Evolutionary conservation across 169 alveolate species (phyloP), one percentile per base, ranked within the genome.

Genomic region (Cryptosporidium meleagridis): DNA sequence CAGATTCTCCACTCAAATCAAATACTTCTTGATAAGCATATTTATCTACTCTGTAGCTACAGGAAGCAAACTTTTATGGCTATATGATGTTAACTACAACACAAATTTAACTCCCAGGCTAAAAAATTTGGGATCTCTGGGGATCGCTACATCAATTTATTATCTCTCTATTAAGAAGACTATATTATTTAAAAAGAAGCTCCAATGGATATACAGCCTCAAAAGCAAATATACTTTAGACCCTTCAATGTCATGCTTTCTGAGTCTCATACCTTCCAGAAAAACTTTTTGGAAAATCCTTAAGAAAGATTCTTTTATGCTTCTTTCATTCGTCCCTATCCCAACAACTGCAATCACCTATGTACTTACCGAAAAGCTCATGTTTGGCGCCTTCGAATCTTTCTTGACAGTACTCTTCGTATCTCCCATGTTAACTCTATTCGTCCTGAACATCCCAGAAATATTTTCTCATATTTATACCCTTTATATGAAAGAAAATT

Each of bases 321-420:
- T 80, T 8, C 55, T 80, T 35, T 35, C 87, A 1, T 80, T 80
- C 44, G 41, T 61, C 21, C 87, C 87, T 18, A 65, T 80, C 52
- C 45, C 75, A 1, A 58, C 87, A 1, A 21, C 68, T 48, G 87
- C 39, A 29, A 80, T 80, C 29, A 61, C 75, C 52, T 62, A 59
- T 44, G 51, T 80, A 21, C 67, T 61, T 23, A 39, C 87, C 18
- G 75, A 61, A 37, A 62, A 80, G 9, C 45, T 80, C 10, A 26
- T 80, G 53, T 80, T 80, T 58, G 87, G 87, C 41, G 87, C 87
- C 23, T 80, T 80, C 29, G 87, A 80, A 26, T 80, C 87, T 9
- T 80, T 80, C 70, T 44, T 80, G 2, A 80, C 75, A 12, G 87
- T 80, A 23, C 70, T 73, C 21, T 80, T 80, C 55, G 44, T 62